Percentiles rank a stretch among this genome's conserved stretches.
Evolutionary conservation across 2,329 filamentous ascomycete genomes (phyloP).

Genomic region (Graphium sp.): DNA sequence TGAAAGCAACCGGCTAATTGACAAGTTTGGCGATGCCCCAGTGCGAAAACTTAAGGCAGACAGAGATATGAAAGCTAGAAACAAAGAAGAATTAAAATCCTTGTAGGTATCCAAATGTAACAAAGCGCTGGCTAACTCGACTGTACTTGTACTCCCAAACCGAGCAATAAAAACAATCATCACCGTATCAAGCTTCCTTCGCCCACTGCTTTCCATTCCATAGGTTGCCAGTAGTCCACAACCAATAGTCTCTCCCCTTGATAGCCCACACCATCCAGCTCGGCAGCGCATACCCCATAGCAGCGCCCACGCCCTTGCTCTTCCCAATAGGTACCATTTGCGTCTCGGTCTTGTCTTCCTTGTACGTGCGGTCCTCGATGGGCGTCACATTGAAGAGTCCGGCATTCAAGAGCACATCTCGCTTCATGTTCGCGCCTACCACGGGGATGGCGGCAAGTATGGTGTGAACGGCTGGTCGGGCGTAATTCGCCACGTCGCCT

Average conservation of each 20-base stretch:
- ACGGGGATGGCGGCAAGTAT: slow-evolving; percentile 22
- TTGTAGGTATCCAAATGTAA: too few species aligned
- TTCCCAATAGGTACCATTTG: slow-evolving; percentile 29
- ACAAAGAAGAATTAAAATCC: too few species aligned
- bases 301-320: slow-evolving; percentile 24
- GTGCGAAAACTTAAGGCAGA: too few species aligned
- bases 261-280: slow-evolving; percentile 28
- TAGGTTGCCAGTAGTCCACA: slow-evolving; percentile 26
- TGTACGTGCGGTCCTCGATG: slow-evolving; percentile 16
- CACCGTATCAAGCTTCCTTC: slow-evolving; percentile 20
- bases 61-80: too few species aligned
- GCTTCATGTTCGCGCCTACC: slow-evolving; percentile 27
- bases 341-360: slow-evolving; percentile 23
- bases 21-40: too few species aligned
- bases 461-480: slow-evolving; percentile 22
- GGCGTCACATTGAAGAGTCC: slow-evolving; percentile 8
- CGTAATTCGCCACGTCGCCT: slow-evolving; percentile 23
- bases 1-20: too few species aligned
- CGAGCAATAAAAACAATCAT: too few species aligned
- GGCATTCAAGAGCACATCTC: slow-evolving; percentile 23
- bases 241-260: slow-evolving; percentile 33
- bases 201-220: slow-evolving; percentile 35
- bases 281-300: slow-evolving; percentile 22
- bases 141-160: too few species aligned
- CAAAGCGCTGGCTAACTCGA: too few species aligned